Evolutionary conservation across 2,329 filamentous ascomycete genomes (phyloP).

Genomic region (Myriosclerotinia scirpicola): DNA sequence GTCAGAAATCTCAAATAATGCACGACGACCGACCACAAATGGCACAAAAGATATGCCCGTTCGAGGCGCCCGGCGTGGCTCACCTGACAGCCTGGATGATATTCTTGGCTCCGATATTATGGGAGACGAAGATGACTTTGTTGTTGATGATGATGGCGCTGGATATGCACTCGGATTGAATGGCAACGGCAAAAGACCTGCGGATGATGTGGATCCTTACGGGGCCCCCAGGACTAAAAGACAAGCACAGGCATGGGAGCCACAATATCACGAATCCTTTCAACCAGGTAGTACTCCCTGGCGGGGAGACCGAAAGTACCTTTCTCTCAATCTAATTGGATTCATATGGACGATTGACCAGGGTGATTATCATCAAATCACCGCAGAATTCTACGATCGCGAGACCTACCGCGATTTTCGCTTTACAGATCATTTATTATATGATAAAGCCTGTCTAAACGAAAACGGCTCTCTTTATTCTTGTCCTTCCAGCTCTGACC

Average conservation of each 20-base stretch:
- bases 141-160: slow-evolving; percentile 92
- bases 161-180: slow-evolving; percentile 68
- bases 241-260: slow-evolving; percentile 42
- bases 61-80: slow-evolving; percentile 57
- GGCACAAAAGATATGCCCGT: slow-evolving; percentile 53
- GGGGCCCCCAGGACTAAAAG: slow-evolving; percentile 46
- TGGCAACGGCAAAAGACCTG: slow-evolving; percentile 66
- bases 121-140: slow-evolving; percentile 69
- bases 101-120: slow-evolving; percentile 64
- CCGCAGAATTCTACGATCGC: slow-evolving; percentile 95
- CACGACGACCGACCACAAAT: slow-evolving; percentile 55
- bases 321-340: slow-evolving; percentile 89
- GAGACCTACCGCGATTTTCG: slow-evolving; percentile 92
- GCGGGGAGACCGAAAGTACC: slow-evolving; percentile 89
- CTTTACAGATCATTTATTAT: slow-evolving; percentile 93
- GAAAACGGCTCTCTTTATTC: slow-evolving; percentile 85
- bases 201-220: slow-evolving; percentile 45
- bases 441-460: slow-evolving; percentile 92
- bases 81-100: slow-evolving; percentile 76
- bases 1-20: slow-evolving; percentile 66
- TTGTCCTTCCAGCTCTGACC: slow-evolving; percentile 65
- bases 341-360: slow-evolving; percentile 98
- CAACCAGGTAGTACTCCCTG: slow-evolving; percentile 95
- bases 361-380: slow-evolving; percentile 88
- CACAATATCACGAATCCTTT: slow-evolving; percentile 78